Percentiles rank a stretch among this genome's conserved stretches.
Evolutionary conservation across 192 early-diverging fungal genomes (phyloP).

Genomic region (Kappamyces sp.): DNA sequence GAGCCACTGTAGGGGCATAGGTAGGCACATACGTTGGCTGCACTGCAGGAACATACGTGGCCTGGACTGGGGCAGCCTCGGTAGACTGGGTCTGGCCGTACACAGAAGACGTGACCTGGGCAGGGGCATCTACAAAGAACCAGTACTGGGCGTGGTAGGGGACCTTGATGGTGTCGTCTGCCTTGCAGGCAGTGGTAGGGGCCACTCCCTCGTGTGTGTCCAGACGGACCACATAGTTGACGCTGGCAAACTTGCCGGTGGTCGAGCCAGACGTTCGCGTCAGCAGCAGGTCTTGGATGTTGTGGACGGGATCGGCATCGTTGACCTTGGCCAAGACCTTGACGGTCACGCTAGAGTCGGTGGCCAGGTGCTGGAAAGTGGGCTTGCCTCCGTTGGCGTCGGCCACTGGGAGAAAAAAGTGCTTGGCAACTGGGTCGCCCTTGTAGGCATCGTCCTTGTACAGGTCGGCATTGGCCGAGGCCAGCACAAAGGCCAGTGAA

Average conservation of each 20-base stretch:
- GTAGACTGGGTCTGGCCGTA: too few relatives aligned
- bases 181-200: background rate
- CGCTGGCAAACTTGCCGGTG: background rate
- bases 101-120: too few relatives aligned
- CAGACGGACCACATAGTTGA: constrained; percentile 1
- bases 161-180: background rate
- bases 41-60: too few relatives aligned
- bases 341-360: constrained; percentile 1
- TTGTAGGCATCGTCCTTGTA: background rate
- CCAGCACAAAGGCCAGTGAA: background rate
- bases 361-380: constrained; percentile 2
- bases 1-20: too few relatives aligned
- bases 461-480: constrained; percentile 2
- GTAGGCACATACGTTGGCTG: too few relatives aligned
- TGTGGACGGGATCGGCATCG: background rate
- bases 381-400: constrained; percentile 3
- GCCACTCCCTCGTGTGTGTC: constrained; percentile 1
- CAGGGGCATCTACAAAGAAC: background rate
- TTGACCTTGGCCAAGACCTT: background rate
- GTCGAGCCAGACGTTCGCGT: constrained; percentile 6
- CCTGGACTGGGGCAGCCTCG: too few relatives aligned
- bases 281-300: background rate
- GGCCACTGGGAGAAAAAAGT: background rate
- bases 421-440: background rate
- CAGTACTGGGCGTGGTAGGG: constrained; percentile 2